Conservation (phyloP, 2,329 filamentous ascomycete species). For the Ceratocystis diversiconidia region DNA sequence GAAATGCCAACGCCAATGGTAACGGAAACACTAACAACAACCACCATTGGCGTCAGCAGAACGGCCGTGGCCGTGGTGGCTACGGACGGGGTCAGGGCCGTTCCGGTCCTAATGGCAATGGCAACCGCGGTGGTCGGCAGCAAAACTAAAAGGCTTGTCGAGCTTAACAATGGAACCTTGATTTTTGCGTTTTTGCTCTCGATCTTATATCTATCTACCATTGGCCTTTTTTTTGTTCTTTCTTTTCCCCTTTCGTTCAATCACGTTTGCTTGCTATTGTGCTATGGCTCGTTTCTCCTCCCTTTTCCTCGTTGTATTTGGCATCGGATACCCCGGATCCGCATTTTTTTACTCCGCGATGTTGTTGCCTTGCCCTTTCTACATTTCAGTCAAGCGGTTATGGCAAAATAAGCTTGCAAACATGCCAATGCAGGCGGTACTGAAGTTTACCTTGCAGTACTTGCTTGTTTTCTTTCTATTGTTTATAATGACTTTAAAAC, state of each 20-base stretch:
- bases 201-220: conserved; percentile 2
- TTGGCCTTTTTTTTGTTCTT: conserved; percentile 3
- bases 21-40: conserved; percentile 10
- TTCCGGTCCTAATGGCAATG: conserved; percentile 20
- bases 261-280: background rate
- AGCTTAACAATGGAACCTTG: background rate
- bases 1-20: background rate
- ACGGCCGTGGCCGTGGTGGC: conserved; percentile 19
- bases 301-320: background rate
- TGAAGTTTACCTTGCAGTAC: background rate
- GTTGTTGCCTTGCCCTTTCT: background rate
- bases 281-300: background rate
- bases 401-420: background rate
- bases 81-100: conserved; percentile 23
- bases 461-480: background rate
- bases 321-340: conserved; percentile 7
- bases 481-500: background rate
- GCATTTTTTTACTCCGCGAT: background rate
- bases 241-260: background rate
- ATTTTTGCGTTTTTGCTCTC: background rate
- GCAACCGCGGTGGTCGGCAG: conserved; percentile 16
- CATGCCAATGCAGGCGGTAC: background rate
- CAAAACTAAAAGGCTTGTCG: conserved; percentile 6
- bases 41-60: conserved; percentile 14
- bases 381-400: background rate